A percentile compares a stretch with the other conserved stretches of the same genome.
phyloP scores from a whole-genome alignment of 2,329 filamentous ascomycete genomes.

The Cladophialophora exuberans region DNA sequence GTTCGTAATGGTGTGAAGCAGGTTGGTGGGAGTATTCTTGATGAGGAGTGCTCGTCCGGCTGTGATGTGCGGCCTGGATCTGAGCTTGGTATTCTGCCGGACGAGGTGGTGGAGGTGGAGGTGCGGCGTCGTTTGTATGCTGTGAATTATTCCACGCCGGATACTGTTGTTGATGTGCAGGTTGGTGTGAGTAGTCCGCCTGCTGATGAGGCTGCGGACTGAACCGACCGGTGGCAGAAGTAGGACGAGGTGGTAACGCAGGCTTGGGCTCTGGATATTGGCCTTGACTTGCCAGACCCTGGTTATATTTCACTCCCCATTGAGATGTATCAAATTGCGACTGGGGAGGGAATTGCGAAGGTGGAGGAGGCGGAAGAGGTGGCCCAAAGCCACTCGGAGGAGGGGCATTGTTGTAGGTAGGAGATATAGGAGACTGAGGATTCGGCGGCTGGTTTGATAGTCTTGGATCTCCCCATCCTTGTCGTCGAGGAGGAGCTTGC shows the following conservation, averaged over 20 bases:
- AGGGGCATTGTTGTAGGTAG: slow-evolving; percentile 5
- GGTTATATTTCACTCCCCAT: slow-evolving; percentile 48
- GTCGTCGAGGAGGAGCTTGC: slow-evolving; percentile 30
- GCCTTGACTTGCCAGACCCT: slow-evolving; percentile 14
- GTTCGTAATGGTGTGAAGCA: slow-evolving; percentile 39
- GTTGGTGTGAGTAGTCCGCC: slow-evolving; percentile 25
- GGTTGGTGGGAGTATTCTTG: slow-evolving; percentile 39
- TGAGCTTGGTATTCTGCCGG: slow-evolving; percentile 44
- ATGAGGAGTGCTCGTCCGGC: slow-evolving; percentile 36
- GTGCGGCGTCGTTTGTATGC: slow-evolving; percentile 21
- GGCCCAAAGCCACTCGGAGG: slow-evolving; percentile 20
- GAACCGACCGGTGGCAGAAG: slow-evolving; percentile 23
- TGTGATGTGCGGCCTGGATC: slow-evolving; percentile 35
- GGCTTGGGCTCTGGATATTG: slow-evolving; percentile 25
- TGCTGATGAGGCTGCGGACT: slow-evolving; percentile 24
- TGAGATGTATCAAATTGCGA: slow-evolving; percentile 39
- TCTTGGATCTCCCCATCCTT: slow-evolving; percentile 34
- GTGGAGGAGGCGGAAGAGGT: slow-evolving; percentile 28
- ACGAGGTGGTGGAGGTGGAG: slow-evolving; percentile 40
- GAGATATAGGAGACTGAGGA: slow-evolving; percentile 26
- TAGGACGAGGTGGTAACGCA: slow-evolving; percentile 33
- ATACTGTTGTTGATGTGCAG: slow-evolving; percentile 26
- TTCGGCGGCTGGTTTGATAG: slow-evolving; percentile 8
- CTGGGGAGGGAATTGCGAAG: slow-evolving; percentile 16
- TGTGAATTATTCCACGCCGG: slow-evolving; percentile 29